Conservation (phyloP, 2,329 filamentous ascomycete species). For the Diaporthe humulicola region DNA sequence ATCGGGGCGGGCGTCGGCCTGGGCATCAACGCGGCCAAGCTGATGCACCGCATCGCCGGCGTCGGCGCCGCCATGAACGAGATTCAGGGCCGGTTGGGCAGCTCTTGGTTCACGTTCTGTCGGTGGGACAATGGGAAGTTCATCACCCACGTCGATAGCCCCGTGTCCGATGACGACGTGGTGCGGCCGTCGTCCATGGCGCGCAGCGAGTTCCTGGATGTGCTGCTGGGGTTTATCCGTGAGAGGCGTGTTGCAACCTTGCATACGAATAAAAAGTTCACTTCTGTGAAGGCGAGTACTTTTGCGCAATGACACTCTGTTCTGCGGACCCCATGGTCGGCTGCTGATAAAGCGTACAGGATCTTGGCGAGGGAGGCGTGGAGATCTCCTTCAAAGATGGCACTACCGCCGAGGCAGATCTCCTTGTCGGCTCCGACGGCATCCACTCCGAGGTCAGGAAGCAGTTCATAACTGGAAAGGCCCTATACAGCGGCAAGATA, state of each 20-base stretch:
- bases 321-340: too few species aligned
- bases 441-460: conserved; percentile 38
- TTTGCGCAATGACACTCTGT: neutral
- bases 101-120: conserved; percentile 35
- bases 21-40: conserved; percentile 53
- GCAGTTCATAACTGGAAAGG: conserved; percentile 38
- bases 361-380: conserved; percentile 43
- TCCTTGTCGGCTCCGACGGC: conserved; percentile 40
- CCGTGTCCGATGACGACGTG: neutral
- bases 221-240: conserved; percentile 28
- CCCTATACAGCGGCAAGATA: conserved; percentile 48
- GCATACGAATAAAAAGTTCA: conserved; percentile 33
- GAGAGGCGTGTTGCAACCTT: conserved; percentile 22
- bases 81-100: conserved; percentile 28
- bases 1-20: conserved; percentile 37
- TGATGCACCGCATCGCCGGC: conserved; percentile 31
- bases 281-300: conserved; percentile 13
- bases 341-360: neutral
- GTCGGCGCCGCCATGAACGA: conserved; percentile 30
- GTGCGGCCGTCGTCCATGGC: conserved; percentile 33
- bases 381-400: conserved; percentile 33
- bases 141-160: conserved; percentile 31
- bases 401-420: conserved; percentile 32
- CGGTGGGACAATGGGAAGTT: conserved; percentile 27
- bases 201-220: conserved; percentile 36